These are phyloP conservation scores for Lecanicillium sp. DNA, from an alignment of 2,329 filamentous ascomycete genomes.

Conservation along the genomic window DNA sequence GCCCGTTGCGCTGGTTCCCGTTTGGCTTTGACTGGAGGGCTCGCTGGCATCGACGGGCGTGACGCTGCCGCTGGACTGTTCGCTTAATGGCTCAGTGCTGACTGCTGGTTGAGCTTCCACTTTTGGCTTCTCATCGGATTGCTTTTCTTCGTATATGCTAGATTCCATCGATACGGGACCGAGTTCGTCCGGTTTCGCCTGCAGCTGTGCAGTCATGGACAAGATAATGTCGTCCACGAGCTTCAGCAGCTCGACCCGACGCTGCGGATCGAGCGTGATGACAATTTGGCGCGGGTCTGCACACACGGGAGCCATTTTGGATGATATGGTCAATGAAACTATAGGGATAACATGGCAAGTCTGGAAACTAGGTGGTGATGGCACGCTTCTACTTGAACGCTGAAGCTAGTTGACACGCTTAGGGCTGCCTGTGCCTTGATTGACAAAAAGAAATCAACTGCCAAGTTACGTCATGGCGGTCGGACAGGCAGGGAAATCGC, in stretches of 20 bases:
- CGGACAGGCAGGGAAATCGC: no score
- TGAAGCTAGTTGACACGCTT: no score
- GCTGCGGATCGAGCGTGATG: constrained; percentile 43
- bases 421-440: no score
- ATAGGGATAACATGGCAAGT: no score
- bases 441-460: no score
- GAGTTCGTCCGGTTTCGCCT: constrained; percentile 25
- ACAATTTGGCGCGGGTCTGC: constrained; percentile 47
- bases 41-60: constrained; percentile 9
- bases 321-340: not conserved
- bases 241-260: constrained; percentile 40
- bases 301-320: constrained; percentile 44
- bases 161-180: constrained; percentile 18
- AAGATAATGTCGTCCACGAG: constrained; percentile 43
- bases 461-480: no score
- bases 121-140: constrained; percentile 1
- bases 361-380: no score
- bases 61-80: constrained; percentile 9
- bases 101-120: not conserved
- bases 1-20: not conserved
- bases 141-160: constrained; percentile 1
- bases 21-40: not conserved
- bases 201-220: constrained; percentile 45
- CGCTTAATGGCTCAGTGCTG: constrained; percentile 4
- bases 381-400: no score